phyloP scores from a whole-genome alignment of 2,329 filamentous ascomycete species.

The Colletotrichum acutatum region DNA sequence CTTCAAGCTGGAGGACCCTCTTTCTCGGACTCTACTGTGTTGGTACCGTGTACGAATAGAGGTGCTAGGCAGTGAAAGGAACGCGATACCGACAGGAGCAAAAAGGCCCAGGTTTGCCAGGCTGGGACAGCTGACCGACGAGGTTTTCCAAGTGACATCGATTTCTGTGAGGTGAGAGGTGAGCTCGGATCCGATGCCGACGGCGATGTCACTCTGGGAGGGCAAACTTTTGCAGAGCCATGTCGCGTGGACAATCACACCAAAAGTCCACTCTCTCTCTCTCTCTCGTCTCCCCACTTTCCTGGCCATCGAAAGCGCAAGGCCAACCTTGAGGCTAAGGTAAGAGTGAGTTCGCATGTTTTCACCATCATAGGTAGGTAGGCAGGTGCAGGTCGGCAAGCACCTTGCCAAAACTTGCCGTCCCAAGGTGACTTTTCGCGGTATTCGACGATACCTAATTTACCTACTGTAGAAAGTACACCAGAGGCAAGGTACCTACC shows the following conservation, averaged over 20 bases:
- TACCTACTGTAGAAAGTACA: no score
- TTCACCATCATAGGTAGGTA: not conserved
- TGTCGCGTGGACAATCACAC: not conserved
- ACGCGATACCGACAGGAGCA: not conserved
- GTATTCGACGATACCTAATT: not conserved
- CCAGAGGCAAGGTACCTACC: no score
- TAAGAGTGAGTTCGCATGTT: not conserved
- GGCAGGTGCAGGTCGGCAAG: not conserved
- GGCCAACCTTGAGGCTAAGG: no score
- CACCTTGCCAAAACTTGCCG: not conserved
- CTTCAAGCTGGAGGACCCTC: not conserved
- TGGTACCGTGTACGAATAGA: no score
- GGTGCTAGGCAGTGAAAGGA: no score
- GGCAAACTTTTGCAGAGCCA: not conserved
- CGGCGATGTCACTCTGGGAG: not conserved
- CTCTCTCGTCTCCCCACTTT: not conserved
- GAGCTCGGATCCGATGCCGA: not conserved
- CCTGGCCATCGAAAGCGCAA: not conserved
- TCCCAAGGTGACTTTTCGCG: not conserved
- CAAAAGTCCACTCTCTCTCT: not conserved
- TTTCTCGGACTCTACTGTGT: not conserved
- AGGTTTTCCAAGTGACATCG: not conserved
- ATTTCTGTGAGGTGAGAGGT: not conserved
- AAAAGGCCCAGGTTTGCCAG: not conserved
- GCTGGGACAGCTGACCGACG: not conserved